Percentiles rank a stretch among this genome's conserved stretches.
These are phyloP conservation scores for Plectosphaerella plurivora DNA, from an alignment of 2,329 filamentous ascomycete species.

Conservation along the genomic window DNA sequence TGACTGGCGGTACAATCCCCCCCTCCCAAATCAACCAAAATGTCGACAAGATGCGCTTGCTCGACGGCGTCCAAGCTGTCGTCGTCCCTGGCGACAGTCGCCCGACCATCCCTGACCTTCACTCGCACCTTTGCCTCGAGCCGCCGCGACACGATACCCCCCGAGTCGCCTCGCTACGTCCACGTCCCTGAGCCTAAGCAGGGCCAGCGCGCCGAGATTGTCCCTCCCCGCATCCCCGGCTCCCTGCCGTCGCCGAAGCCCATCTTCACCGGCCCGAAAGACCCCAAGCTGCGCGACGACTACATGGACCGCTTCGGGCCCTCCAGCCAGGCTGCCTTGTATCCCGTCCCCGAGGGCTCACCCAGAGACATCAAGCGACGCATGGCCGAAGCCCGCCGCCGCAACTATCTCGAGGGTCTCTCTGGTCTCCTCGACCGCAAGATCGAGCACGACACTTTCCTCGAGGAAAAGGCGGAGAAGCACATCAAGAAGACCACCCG, in stretches of 20 bases:
- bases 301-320: conserved; percentile 60
- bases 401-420: conserved; percentile 69
- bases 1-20: not conserved
- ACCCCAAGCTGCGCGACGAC: conserved; percentile 54
- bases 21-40: conserved; percentile 1
- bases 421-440: conserved; percentile 63
- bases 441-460: conserved; percentile 30
- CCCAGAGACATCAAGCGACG: conserved; percentile 60
- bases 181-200: conserved; percentile 75
- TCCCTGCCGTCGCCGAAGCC: conserved; percentile 78
- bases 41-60: conserved; percentile 12
- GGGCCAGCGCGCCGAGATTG: conserved; percentile 60
- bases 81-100: not conserved
- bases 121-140: conserved; percentile 25
- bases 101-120: conserved; percentile 7
- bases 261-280: conserved; percentile 61
- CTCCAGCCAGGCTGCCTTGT: conserved; percentile 26
- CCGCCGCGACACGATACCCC: conserved; percentile 38
- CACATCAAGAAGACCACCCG: conserved; percentile 37
- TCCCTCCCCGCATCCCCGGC: conserved; percentile 58
- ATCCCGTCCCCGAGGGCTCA: conserved; percentile 28
- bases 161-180: conserved; percentile 86
- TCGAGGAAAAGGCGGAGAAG: conserved; percentile 32
- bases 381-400: conserved; percentile 68
- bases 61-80: conserved; percentile 8